Base-by-base conservation (phyloP, 306 rosid genomes). In the Abrus precatorius region DNA sequence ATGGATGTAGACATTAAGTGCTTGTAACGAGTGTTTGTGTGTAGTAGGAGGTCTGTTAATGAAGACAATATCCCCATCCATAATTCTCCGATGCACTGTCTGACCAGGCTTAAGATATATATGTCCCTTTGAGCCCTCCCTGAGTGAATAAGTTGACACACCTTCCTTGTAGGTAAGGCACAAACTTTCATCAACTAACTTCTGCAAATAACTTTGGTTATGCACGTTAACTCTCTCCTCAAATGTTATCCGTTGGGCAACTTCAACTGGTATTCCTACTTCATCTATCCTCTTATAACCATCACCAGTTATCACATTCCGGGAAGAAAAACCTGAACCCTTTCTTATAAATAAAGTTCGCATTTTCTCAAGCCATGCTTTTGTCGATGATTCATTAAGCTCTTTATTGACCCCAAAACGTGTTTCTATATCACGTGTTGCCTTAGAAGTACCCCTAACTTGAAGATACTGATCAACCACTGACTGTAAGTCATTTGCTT, bases 301-400 rank as follows among this genome's bases (percentile, higher is more conserved):
- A 78, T 95, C 99, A 50, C 99, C 99, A 8, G 99, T 95, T n/a
- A 95, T 93, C 38, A 95, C 99, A 80, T 88, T 87, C 30, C 99
- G 88, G 8, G 99, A 95, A 49, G 99, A 95, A 89, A 95, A 95
- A n/a, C 99, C 99, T 0, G 98, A 93, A 27, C 99, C 97, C 86
- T 95, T 95, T 81, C 96, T 84, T 45, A 95, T 95, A 72, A 95
- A 93, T 30, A 95, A 62, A 2, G 97, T 93, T 69, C 96, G 89
- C 91, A 95, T 95, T 64, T 95, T 95, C 54, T 95, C 99, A 6
- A 93, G 91, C 99, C 99, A 95, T 20, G 90, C 94, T 84, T 95
- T 91, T 11, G 93, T 93, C 2, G 99, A 87, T 3, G 97, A 91
- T 1, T 76, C 87, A 71, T 68, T 88, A 12, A 79, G 84, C 78